Percentiles rank a stretch among this genome's conserved stretches.
Evolutionary conservation across 345 rosid genomes (phyloP).

Genomic region (Brassica carinata): DNA sequence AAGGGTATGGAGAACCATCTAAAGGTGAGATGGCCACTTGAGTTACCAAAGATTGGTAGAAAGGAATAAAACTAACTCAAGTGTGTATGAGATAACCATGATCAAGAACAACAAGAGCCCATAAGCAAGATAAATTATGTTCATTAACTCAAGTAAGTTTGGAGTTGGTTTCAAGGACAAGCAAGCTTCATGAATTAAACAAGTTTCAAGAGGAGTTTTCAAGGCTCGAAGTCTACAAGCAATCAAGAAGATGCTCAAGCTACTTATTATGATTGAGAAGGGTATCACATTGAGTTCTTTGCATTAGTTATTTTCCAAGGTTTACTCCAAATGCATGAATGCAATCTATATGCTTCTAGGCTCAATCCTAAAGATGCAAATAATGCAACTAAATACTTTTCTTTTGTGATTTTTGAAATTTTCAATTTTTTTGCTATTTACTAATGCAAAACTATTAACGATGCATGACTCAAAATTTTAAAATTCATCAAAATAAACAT

Average conservation of each 20-base stretch:
- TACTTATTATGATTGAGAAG: background rate
- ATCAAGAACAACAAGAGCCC: background rate
- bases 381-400: too few relatives aligned
- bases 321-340: too few relatives aligned
- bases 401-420: too few relatives aligned
- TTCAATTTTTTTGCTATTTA: too few relatives aligned
- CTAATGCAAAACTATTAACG: too few relatives aligned
- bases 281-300: background rate
- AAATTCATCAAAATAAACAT: too few relatives aligned
- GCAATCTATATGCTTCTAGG: too few relatives aligned
- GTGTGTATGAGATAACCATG: background rate
- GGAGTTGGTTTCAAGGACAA: background rate
- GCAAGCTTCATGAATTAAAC: too few relatives aligned
- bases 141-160: background rate
- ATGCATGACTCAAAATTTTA: too few relatives aligned
- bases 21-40: background rate
- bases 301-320: background rate
- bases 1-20: background rate
- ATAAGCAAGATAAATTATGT: background rate
- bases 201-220: background rate
- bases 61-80: background rate
- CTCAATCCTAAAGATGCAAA: too few relatives aligned
- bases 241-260: background rate
- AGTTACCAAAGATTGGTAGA: background rate
- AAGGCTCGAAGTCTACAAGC: background rate